Conservation (phyloP, 306 rosid species). For the Ormosia emarginata region DNA sequence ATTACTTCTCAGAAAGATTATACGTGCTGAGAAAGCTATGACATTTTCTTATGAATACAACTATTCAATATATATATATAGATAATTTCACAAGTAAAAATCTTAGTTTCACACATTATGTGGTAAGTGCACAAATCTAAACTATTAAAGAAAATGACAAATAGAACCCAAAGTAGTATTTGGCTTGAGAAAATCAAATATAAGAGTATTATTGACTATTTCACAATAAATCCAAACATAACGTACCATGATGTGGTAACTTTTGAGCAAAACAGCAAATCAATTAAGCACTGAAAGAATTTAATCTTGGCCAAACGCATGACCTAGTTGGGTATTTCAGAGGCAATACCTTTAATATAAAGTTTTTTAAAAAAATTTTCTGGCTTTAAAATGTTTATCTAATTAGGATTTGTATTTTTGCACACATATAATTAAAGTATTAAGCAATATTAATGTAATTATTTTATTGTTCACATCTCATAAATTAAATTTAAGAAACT, state of each 20-base stretch:
- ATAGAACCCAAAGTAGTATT: background rate
- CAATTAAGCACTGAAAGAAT: background rate
- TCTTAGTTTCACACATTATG: background rate
- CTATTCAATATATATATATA: background rate
- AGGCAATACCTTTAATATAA: background rate
- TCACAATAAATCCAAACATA: background rate
- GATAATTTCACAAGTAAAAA: background rate
- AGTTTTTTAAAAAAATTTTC: background rate
- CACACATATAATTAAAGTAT: background rate
- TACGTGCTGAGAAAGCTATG: background rate
- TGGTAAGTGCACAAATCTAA: background rate
- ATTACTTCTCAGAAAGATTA: background rate
- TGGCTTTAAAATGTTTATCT: background rate
- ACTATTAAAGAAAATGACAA: background rate
- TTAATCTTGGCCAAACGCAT: background rate
- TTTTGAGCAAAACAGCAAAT: background rate
- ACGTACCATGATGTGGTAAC: background rate
- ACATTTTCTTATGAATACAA: background rate
- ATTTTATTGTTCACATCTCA: background rate
- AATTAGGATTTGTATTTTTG: background rate
- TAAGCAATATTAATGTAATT: background rate
- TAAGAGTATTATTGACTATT: too few species aligned
- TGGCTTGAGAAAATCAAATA: too few species aligned
- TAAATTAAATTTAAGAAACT: background rate
- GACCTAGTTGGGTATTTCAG: background rate